Base-by-base conservation (phyloP, 169 alveolate genomes). In the Babesia bovis region DNA sequence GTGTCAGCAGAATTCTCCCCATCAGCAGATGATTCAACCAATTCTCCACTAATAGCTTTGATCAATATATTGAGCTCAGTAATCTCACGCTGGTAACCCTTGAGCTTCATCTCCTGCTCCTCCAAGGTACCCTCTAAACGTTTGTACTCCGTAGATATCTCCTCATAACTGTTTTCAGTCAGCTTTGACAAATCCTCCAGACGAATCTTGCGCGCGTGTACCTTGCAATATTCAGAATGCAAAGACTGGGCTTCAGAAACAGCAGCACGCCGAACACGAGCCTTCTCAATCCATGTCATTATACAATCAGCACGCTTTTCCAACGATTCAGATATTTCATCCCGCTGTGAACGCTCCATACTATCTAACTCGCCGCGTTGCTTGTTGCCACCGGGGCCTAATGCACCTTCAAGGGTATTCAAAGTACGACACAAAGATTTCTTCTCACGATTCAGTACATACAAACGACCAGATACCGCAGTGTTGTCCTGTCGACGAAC, bases 401-500 rank as follows among this genome's bases (percentile, higher is more conserved):
- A 36, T 45, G 60, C 12, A 2, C 67, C 70, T 7, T 71, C 66
- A 17, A 86, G 38, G n/a, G 41, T 52, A 50, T 60, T 45, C 57
- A 86, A 50, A 17, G 85, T 82, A 26, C 36, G 47, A 17, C 75
- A 71, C 10, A 86, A 55, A 3, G 85, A 44, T 6, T 40, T 0
- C 41, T 45, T 60, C 73, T 82, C 82, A 21, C 79, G 59, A 35
- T 56, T 81, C 53, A 72, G 74, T 7, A 68, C 66, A 44, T 86
- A 76, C 12, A 75, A 21, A 44, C 82, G 72, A 13, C 77, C 77
- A 32, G 26, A 68, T 13, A 47, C 57, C 50, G 65, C 52, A 33
- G 61, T 74, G 19, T 82, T 60, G 25, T 65, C 76, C 75, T 81
- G 77, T 50, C 67, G 53, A 52, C 82, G 83, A 21, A 74, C 92